These are phyloP conservation scores for Phytopythium delawarense DNA, from an alignment of 352 stramenopile genomes.

Conservation along the genomic window DNA sequence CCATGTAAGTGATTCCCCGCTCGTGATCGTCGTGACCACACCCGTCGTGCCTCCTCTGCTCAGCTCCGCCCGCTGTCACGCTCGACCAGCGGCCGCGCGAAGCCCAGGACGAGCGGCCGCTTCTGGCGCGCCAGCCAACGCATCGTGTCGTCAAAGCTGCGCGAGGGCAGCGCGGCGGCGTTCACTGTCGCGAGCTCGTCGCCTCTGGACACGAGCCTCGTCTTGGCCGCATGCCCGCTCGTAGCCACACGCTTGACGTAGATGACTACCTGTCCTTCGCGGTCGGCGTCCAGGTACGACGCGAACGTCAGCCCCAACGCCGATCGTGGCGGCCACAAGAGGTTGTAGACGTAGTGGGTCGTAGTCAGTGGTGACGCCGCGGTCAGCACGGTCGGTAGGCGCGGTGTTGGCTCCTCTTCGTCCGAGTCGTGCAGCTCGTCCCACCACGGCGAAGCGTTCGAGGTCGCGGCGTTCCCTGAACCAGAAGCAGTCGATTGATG, in stretches of 20 bases:
- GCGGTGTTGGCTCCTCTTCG: constrained; percentile 3
- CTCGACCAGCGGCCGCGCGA: constrained; percentile 34
- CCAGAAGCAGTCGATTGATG: neutral
- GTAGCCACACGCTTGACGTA: constrained; percentile 37
- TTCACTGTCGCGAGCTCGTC: constrained; percentile 43
- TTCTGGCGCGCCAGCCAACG: constrained; percentile 19
- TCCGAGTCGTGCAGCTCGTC: constrained; percentile 10
- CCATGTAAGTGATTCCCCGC: neutral
- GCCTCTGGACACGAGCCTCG: constrained; percentile 29
- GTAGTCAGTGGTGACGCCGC: neutral
- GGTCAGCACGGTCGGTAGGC: neutral
- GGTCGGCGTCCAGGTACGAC: constrained; percentile 32
- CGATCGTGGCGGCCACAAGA: constrained; percentile 31
- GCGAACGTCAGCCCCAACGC: constrained; percentile 41
- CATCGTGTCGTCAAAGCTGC: constrained; percentile 37
- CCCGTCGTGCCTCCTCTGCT: neutral
- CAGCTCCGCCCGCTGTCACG: constrained; percentile 4
- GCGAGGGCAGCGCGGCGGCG: constrained; percentile 20
- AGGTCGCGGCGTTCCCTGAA: neutral
- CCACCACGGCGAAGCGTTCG: constrained; percentile 17
- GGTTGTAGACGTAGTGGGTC: constrained; percentile 23
- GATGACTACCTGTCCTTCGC: constrained; percentile 24
- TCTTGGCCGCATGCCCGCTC: constrained; percentile 23
- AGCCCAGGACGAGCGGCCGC: constrained; percentile 34
- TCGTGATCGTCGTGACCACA: neutral